These are phyloP conservation scores for Coniochaeta sp. DNA, from an alignment of 2,329 filamentous ascomycete genomes.

Conservation along the genomic window DNA sequence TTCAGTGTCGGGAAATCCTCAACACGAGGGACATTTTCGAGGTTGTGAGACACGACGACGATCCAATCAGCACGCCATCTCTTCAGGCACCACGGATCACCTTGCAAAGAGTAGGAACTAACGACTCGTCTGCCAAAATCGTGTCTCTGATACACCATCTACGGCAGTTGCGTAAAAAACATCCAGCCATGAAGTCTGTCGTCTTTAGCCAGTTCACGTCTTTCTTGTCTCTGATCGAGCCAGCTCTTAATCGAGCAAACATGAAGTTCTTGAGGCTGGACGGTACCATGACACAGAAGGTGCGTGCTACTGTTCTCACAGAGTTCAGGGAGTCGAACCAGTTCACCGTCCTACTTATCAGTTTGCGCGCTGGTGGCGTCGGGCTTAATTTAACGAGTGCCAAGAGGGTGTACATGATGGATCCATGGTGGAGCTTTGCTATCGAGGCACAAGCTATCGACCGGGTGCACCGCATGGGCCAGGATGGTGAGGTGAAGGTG, in stretches of 20 bases:
- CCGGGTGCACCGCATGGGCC: slow-evolving; percentile 94
- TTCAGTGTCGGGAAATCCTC: slow-evolving; percentile 80
- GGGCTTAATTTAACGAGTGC: slow-evolving; percentile 88
- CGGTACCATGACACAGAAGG: slow-evolving; percentile 80
- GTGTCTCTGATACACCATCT: slow-evolving; percentile 71
- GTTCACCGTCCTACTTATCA: slow-evolving; percentile 73
- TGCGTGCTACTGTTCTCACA: slow-evolving; percentile 67
- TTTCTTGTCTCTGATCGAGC: slow-evolving; percentile 85
- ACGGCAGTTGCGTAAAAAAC: slow-evolving; percentile 55
- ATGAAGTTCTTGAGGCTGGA: slow-evolving; percentile 84
- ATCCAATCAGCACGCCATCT: slow-evolving; percentile 29
- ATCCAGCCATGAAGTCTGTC: slow-evolving; percentile 74
- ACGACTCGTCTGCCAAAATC: slow-evolving; percentile 81
- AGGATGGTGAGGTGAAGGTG: slow-evolving; percentile 77
- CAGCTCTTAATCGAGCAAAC: slow-evolving; percentile 62
- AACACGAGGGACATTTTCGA: slow-evolving; percentile 84
- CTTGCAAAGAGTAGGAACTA: slow-evolving; percentile 51
- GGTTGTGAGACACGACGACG: slow-evolving; percentile 72
- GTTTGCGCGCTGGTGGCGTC: slow-evolving; percentile 83
- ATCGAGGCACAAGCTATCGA: slow-evolving; percentile 97
- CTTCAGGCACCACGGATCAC: slow-evolving; percentile 44
- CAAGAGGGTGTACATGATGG: slow-evolving; percentile 95
- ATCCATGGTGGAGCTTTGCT: slow-evolving; percentile 98
- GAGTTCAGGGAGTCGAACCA: slow-evolving; percentile 58
- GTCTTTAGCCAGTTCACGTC: slow-evolving; percentile 98